Percentiles rank a stretch among this genome's conserved stretches.
Evolutionary conservation across 257 asterid species (phyloP).

Genomic region (Gynochthodes officinalis): DNA sequence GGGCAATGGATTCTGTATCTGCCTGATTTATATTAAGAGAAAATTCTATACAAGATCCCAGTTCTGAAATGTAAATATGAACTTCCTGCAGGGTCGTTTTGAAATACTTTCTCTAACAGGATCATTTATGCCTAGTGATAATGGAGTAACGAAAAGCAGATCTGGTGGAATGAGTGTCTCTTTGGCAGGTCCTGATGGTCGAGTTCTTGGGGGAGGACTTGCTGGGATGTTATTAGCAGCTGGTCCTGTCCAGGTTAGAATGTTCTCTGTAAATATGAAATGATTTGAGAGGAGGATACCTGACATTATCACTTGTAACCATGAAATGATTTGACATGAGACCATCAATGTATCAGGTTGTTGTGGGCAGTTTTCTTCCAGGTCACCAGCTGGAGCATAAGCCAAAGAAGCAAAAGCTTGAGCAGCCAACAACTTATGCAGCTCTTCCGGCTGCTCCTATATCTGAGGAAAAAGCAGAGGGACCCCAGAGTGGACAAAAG

Average conservation of each 20-base stretch:
- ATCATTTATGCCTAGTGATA: conserved; percentile 72
- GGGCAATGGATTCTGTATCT: neutral
- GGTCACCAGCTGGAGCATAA: conserved; percentile 46
- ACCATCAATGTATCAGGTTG: conserved; percentile 50
- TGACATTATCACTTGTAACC: neutral
- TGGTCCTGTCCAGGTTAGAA: conserved; percentile 76
- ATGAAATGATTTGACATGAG: no score
- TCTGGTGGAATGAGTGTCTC: conserved; percentile 93
- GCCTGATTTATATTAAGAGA: neutral
- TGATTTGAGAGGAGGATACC: neutral
- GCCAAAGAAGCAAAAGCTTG: conserved; percentile 57
- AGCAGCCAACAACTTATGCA: conserved; percentile 45
- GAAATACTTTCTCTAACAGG: conserved; percentile 83
- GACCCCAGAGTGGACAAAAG: conserved; percentile 33
- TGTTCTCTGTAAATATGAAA: neutral
- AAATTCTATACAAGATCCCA: neutral
- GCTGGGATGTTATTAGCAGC: conserved; percentile 91
- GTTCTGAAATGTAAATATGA: conserved; percentile 9
- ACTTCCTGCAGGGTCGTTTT: conserved; percentile 63
- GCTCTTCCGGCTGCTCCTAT: conserved; percentile 41
- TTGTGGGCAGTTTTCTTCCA: conserved; percentile 67
- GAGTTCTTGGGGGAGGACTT: conserved; percentile 92
- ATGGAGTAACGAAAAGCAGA: conserved; percentile 72
- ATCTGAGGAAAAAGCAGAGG: conserved; percentile 40
- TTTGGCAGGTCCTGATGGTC: conserved; percentile 89